Evolutionary conservation across 306 rosid genomes (phyloP), one percentile per base, ranked within the genome.

Genomic region (Dalbergia oliveri): DNA sequence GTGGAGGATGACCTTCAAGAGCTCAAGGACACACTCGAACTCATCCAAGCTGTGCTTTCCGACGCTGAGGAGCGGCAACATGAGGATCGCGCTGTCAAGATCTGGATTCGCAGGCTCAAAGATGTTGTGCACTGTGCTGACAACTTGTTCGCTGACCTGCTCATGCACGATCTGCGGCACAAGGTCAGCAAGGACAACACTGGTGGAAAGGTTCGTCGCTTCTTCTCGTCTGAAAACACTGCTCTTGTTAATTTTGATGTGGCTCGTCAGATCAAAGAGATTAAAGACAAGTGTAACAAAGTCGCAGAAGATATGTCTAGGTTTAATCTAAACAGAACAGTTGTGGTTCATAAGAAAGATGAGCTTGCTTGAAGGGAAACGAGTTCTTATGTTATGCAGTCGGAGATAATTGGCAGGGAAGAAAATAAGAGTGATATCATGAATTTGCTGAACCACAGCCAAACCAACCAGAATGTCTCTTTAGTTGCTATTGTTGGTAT

Each of bases 361-460:
- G 73, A 44, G 39, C 11, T 16, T 67, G 37, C 13, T 12, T 50
- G 75, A 61, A 49, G 61, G 61, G 75, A 69, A 47, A 23, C 75
- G 4, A 21, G 73, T 67, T 67, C 73, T 44, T 67, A 10, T 67
- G 73, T 67, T 15, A 11, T 67, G 47, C 57, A 44, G 23, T 19
- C 73, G 0, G 49, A 61, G 0, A 49, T 75, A 21, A 15, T 61
- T 44, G 61, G 79, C 6, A 58, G 79, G 56, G 79, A 74, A 23
- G 57, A 60, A 43, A 45, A 15, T 19, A 74, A 74, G n/a, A 44
- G 23, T n/a, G 68, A 45, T 19, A 59, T 74, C 14, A 6, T 60
- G 26, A 35, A 59, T 9, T 23, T 74, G 41, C 64, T 74, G 23
- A 8, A 5, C 45, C 23, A 41, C 11, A 59, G 41, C 6, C 14